phyloP scores from a whole-genome alignment of 1,284 basidiomycete species.

The Heterobasidion occidentale region DNA sequence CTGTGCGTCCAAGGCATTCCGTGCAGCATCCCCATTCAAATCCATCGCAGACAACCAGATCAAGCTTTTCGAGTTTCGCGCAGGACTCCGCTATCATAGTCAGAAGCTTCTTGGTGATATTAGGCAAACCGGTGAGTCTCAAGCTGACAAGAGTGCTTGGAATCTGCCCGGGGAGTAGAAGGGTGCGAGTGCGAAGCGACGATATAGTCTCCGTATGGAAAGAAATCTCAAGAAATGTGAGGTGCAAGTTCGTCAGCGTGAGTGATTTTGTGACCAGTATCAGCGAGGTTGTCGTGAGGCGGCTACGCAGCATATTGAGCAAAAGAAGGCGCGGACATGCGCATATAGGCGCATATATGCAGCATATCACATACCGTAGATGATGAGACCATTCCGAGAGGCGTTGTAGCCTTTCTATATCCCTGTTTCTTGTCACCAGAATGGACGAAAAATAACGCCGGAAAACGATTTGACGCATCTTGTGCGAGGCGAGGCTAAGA shows the following conservation, averaged over 20 bases:
- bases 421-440: constrained; percentile 1
- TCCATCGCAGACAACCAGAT: constrained; percentile 49
- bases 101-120: constrained; percentile 43
- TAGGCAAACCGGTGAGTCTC: constrained; percentile 42
- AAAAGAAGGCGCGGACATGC: not conserved
- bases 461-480: constrained; percentile 33
- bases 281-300: constrained; percentile 8
- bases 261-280: constrained; percentile 11
- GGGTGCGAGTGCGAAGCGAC: constrained; percentile 17
- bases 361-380: constrained; percentile 20
- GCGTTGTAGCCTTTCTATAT: constrained; percentile 14
- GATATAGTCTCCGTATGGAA: constrained; percentile 18
- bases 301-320: constrained; percentile 2
- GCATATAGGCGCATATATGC: constrained; percentile 16
- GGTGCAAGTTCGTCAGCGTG: constrained; percentile 13
- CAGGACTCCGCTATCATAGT: constrained; percentile 36
- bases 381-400: constrained; percentile 17
- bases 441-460: constrained; percentile 27
- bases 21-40: constrained; percentile 50
- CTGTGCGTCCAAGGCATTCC: constrained; percentile 54
- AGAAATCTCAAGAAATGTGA: constrained; percentile 16
- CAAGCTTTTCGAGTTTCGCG: constrained; percentile 34
- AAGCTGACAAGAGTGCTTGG: constrained; percentile 27
- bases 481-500: constrained; percentile 31
- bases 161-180: constrained; percentile 18